Base-by-base conservation (phyloP, 2,329 filamentous ascomycete genomes). In the Botryotinia globosa region DNA sequence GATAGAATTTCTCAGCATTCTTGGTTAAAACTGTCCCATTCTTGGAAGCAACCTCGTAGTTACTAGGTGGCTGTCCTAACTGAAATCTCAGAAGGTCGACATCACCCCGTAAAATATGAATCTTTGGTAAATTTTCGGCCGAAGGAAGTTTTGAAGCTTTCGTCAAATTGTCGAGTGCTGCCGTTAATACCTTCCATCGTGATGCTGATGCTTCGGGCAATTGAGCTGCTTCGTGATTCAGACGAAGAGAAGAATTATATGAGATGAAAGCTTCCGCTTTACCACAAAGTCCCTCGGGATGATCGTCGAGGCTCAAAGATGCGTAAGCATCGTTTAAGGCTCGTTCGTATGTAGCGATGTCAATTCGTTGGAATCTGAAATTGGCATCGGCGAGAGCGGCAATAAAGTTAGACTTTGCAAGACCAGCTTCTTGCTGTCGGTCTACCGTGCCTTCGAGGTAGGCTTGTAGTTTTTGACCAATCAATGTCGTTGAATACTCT, bases 1-100 rank as follows among this genome's bases (percentile, higher is more conserved):
- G 84, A 76, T 88, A 90, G 77, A 87, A 89, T 8, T 85, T 87
- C 74, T 85, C 84, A 1, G 88, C 87, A 75, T 90, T 90, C 71
- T 84, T 84, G 54, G 87, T 78, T 20, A 89, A 80, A 4, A 83
- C 85, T 9, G 80, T 76, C 6, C 80, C 81, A 76, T 86, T 85
- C 65, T 83, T 83, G 39, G 81, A 78, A 7, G 85, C 83, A 65
- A 83, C 76, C 7, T 80, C 77, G 67, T 85, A 82, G 37, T 82
- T 80, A 77, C 79, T 83, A 1, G 85, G 84, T 4, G 83, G 76
- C 54, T 82, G 80, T 9, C 86, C 85, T 42, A 90, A 79, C 56
- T 85, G 84, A 79, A 84, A 85, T 51, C 88, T 84, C 45, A 85
- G 81, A 75, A 90, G 81, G 74, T 89, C 88, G 25, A 83, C 82